Evolutionary conservation across 2,329 filamentous ascomycete species (phyloP), one percentile per base, ranked within the genome.

Genomic region (Ophiostoma triangulosporum): DNA sequence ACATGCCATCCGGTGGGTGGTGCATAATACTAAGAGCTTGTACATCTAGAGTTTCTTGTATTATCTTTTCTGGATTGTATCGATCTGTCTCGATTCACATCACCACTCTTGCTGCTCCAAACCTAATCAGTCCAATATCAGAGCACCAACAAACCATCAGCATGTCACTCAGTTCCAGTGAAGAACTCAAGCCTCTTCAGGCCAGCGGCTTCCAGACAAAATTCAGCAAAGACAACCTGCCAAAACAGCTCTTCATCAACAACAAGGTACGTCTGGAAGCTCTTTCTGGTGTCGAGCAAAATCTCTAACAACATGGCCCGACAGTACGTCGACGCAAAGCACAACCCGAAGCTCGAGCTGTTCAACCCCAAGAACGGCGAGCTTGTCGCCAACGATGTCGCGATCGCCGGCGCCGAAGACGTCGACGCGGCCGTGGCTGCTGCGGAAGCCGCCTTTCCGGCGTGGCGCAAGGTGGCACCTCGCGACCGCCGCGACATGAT

Each of bases 391-490:
- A 65, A 74, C 55, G 69, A 75, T 43, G 69, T 78, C 14, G 63
- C 65, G 8, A 58, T 73, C 4, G 70, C 70, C n/a, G 70, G 68
- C n/a, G 64, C 69, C 50, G 62, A 68, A 12, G 72, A 74, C 59
- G 73, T 93, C 64, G 80, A 93, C 64, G 75, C 79, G 15, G 86
- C 88, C 43, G 75, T 95, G 58, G 68, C 75, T 52, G 81, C 87
- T 32, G 88, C 86, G 43, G 73, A 81, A 53, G 70, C 72, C 40
- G 88, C 87, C 1, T 94, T 94, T 65, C 75, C 77, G 5, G 69
- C 74, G 29, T 95, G 88, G 88, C 88, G 87, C 3, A 73, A 78
- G 56, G 90, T 83, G n/a, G 79, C 87, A 3, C 74, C 84, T 15
- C 74, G 86, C 57, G 78, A 80, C 61, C 86, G 88, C 55, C 64